Conservation (phyloP, 2,329 filamentous ascomycete genomes). For the Aspergillus oerlinghausenensis region DNA sequence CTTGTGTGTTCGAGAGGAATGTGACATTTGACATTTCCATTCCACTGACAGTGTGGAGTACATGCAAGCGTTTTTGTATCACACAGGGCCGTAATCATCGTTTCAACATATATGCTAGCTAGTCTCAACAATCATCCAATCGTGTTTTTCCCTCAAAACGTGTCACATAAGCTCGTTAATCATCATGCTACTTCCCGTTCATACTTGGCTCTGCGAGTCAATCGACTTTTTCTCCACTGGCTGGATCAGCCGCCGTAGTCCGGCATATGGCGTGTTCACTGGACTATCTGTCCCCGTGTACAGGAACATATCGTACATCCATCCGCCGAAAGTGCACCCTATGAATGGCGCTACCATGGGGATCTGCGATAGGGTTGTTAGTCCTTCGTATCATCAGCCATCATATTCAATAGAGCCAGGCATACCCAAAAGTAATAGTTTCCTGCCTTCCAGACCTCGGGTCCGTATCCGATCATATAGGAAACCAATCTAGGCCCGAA, state of each 20-base stretch:
- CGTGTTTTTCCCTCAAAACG: neutral
- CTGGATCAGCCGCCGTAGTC: constrained; percentile 51
- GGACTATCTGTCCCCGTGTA: constrained; percentile 64
- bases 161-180: neutral
- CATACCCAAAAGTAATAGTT: constrained; percentile 68
- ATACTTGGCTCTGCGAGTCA: constrained; percentile 1
- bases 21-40: neutral
- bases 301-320: constrained; percentile 63
- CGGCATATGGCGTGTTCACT: constrained; percentile 63
- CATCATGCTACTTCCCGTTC: constrained; percentile 1
- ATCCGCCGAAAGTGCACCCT: constrained; percentile 60
- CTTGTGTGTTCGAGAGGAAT: neutral
- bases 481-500: constrained; percentile 65
- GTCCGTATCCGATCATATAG: constrained; percentile 64
- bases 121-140: neutral
- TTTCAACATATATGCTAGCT: neutral
- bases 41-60: neutral
- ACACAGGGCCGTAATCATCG: neutral
- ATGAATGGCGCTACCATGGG: constrained; percentile 68
- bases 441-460: constrained; percentile 62
- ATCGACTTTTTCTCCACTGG: constrained; percentile 56
- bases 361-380: constrained; percentile 44
- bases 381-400: constrained; percentile 3
- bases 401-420: neutral
- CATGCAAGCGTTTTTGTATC: neutral